Evolutionary conservation across 805 yeast species (phyloP).

Genomic region (Ogataea trehalophila): DNA sequence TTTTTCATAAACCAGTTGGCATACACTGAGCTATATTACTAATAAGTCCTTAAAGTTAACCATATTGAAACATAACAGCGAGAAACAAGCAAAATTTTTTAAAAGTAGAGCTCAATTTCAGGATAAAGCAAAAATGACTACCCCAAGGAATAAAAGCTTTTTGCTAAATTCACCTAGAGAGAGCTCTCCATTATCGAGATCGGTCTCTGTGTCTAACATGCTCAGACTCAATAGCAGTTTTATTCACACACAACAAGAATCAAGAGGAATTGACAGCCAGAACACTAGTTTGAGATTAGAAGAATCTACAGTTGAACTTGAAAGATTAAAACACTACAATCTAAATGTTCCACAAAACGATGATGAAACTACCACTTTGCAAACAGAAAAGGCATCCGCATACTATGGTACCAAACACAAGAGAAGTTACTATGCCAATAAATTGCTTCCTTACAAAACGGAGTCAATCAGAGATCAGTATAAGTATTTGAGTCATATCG

Average conservation of each 20-base stretch:
- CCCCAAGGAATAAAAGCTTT: slow-evolving; percentile 4
- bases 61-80: too few relatives aligned
- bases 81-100: not conserved
- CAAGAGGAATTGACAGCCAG: slow-evolving; percentile 1
- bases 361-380: slow-evolving; percentile 23
- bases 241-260: slow-evolving; percentile 2
- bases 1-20: too few relatives aligned
- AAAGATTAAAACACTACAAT: slow-evolving; percentile 30
- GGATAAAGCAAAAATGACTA: not conserved
- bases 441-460: slow-evolving; percentile 61
- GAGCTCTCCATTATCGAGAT: slow-evolving; percentile 24
- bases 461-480: slow-evolving; percentile 69
- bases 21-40: too few relatives aligned
- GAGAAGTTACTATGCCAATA: slow-evolving; percentile 20
- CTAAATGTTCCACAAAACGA: slow-evolving; percentile 58
- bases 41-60: too few relatives aligned
- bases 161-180: slow-evolving; percentile 17
- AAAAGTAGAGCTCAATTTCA: slow-evolving; percentile 6
- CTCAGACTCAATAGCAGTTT: slow-evolving; percentile 9
- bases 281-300: not conserved
- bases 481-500: slow-evolving; percentile 70
- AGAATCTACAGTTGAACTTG: slow-evolving; percentile 16
- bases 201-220: slow-evolving; percentile 20
- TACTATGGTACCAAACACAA: slow-evolving; percentile 21
- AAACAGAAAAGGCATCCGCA: slow-evolving; percentile 17